A percentile compares a stretch with the other conserved stretches of the same genome.
Evolutionary conservation across 108 stramenopile genomes (phyloP).

Genomic region (Cyclotella choctawhatcheeana): DNA sequence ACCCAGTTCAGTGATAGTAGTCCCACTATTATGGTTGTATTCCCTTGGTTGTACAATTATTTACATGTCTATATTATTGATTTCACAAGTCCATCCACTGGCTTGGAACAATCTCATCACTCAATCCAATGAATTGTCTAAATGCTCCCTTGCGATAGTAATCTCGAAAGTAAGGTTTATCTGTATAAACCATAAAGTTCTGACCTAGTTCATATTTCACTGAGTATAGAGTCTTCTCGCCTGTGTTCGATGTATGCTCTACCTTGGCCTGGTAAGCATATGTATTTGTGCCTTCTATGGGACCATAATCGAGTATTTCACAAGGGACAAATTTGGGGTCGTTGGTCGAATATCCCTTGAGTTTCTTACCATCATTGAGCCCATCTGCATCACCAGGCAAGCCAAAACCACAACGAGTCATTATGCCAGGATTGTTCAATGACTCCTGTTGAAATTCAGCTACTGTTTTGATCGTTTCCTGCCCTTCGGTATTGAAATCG

Average conservation of each 20-base stretch:
- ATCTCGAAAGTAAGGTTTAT: constrained; percentile 38
- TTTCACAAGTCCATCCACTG: constrained; percentile 28
- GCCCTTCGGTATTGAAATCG: constrained; percentile 13
- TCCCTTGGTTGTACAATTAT: no score
- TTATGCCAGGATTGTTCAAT: constrained; percentile 57
- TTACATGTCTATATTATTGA: no score
- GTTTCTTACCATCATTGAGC: background rate
- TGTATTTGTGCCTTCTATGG: constrained; percentile 7
- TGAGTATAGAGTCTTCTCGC: background rate
- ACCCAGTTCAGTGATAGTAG: no score
- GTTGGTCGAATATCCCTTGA: background rate
- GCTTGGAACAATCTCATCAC: constrained; percentile 43
- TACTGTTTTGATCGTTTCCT: constrained; percentile 49
- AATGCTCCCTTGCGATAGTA: constrained; percentile 38
- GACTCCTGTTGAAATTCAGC: constrained; percentile 61
- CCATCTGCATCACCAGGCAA: background rate
- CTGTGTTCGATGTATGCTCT: constrained; percentile 4
- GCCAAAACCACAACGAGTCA: constrained; percentile 58
- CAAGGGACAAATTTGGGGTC: constrained; percentile 16
- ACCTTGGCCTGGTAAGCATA: constrained; percentile 3
- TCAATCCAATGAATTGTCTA: constrained; percentile 46
- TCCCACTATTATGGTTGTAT: no score
- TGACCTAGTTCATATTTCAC: constrained; percentile 30
- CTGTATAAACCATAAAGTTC: constrained; percentile 25
- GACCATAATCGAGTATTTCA: constrained; percentile 5